Evolutionary conservation across 495 filamentous ascomycete species (phyloP), one percentile per base, ranked within the genome.

Genomic region (Lasiosphaeria miniovina): DNA sequence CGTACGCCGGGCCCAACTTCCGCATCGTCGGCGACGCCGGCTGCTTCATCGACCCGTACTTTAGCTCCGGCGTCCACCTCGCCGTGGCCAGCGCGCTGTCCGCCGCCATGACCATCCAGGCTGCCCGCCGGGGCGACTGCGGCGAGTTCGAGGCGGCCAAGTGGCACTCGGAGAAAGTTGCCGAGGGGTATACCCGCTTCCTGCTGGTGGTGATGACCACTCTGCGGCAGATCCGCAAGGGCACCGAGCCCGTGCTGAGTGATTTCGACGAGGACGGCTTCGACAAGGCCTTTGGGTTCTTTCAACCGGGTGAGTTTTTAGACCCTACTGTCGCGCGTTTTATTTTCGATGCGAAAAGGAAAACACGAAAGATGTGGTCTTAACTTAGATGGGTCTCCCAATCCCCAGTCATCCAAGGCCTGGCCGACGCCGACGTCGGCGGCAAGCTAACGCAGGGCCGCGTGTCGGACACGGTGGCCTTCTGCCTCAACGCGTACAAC

Each of bases 111-210:
- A 68, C 73, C 11, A 71, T 75, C 38, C 15, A 36, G 2, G 73
- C 73, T 6, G n/a, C 65, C 10, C 57, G 62, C 32, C 61, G 60
- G 12, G 80, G 78, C 6, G 61, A 82, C 32, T 69, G 61, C 48
- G 63, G 66, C 15, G 79, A 83, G 61, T 5, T 52, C 0, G 58
- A 46, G 11, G 81, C 80, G 0, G 73, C 69, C 2, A 57, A 67
- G 14, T 83, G 80, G 80, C 80, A 83, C 63, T 66, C 71, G 3
- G 74, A 67, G 24, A 79, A 78, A 59, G 65, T 77, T 0, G 55
- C 70, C 1, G 77, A 80, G 46, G 69, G 74, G 17, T 84, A 82
- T 53, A 79, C 77, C 2, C 74, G 80, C 10, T 84, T 84, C 68
- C 55, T 82, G 36, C 54, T 84, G 2, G 70, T 81, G 2, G 75